Evolutionary conservation across 805 yeast genomes (phyloP).

Genomic region (Scheffersomyces stipitis): DNA sequence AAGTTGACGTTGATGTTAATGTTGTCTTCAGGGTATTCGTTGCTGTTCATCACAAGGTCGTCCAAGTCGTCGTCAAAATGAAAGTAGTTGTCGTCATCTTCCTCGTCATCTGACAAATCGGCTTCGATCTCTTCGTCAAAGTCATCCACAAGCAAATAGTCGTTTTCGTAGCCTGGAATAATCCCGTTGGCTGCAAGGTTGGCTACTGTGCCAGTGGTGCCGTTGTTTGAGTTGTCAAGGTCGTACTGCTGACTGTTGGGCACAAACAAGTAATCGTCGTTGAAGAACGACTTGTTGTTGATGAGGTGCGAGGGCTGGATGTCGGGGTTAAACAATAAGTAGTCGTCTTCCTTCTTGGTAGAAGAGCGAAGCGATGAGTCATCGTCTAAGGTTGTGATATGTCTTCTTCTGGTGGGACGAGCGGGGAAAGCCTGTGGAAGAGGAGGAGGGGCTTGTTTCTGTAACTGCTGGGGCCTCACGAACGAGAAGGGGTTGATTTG

Average conservation of each 20-base stretch:
- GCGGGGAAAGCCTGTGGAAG: conserved; percentile 10
- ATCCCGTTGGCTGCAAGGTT: conserved; percentile 8
- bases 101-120: conserved; percentile 40
- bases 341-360: conserved; percentile 33
- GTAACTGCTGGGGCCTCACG: conserved; percentile 10
- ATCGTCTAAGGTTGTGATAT: conserved; percentile 34
- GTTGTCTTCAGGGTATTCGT: conserved; percentile 1
- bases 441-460: conserved; percentile 9
- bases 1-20: conserved; percentile 6
- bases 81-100: conserved; percentile 38
- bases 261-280: conserved; percentile 31
- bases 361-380: conserved; percentile 9
- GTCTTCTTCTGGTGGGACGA: conserved; percentile 23
- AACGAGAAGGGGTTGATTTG: too few species aligned
- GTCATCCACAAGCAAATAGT: conserved; percentile 32
- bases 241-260: conserved; percentile 16
- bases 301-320: conserved; percentile 41
- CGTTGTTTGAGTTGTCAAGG: conserved; percentile 1
- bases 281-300: conserved; percentile 19
- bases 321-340: conserved; percentile 39
- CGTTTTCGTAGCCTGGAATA: conserved; percentile 35
- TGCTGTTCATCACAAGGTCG: conserved; percentile 20
- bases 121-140: conserved; percentile 46
- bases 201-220: conserved; percentile 8
- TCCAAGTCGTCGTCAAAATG: conserved; percentile 34